A percentile compares a stretch with the other conserved stretches of the same genome.
These are phyloP conservation scores for Marchantia polymorpha DNA, from an alignment of 225 moss, liverwort and hornwort genomes.

Conservation along the genomic window DNA sequence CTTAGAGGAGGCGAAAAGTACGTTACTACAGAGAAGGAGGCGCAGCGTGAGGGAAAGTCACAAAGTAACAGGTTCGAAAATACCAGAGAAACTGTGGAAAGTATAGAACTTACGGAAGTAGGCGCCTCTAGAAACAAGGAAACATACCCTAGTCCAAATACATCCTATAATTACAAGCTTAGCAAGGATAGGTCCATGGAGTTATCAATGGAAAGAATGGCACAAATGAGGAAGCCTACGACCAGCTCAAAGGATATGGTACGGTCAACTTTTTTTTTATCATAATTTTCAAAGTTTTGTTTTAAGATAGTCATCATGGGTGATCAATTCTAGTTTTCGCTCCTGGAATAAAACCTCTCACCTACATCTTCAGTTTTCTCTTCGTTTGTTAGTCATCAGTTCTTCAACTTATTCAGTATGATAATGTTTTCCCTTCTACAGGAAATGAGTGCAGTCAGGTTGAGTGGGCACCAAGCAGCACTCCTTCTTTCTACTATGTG, in stretches of 20 bases:
- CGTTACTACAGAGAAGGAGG: slow-evolving; percentile 21
- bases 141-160: slow-evolving; percentile 49
- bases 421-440: slow-evolving; percentile 19
- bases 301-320: too few relatives aligned
- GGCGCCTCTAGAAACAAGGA: slow-evolving; percentile 42
- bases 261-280: slow-evolving; percentile 9
- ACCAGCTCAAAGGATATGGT: slow-evolving; percentile 51
- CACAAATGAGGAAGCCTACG: slow-evolving; percentile 59
- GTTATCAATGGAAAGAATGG: slow-evolving; percentile 40
- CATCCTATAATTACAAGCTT: slow-evolving; percentile 50
- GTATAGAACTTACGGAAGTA: slow-evolving; percentile 45
- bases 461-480: slow-evolving; percentile 79
- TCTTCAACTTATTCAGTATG: background rate
- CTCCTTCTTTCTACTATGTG: slow-evolving; percentile 79
- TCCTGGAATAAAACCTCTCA: too few relatives aligned
- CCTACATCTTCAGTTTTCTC: too few relatives aligned
- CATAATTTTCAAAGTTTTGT: too few relatives aligned
- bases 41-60: slow-evolving; percentile 42
- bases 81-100: slow-evolving; percentile 36
- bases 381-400: background rate
- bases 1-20: slow-evolving; percentile 63
- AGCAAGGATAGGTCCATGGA: slow-evolving; percentile 61
- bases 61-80: slow-evolving; percentile 49
- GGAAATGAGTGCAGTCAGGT: slow-evolving; percentile 70
- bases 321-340: too few relatives aligned